Evolutionary conservation across 768 basidiomycete species (phyloP).

Genomic region (Tricholoma saponaceum): DNA sequence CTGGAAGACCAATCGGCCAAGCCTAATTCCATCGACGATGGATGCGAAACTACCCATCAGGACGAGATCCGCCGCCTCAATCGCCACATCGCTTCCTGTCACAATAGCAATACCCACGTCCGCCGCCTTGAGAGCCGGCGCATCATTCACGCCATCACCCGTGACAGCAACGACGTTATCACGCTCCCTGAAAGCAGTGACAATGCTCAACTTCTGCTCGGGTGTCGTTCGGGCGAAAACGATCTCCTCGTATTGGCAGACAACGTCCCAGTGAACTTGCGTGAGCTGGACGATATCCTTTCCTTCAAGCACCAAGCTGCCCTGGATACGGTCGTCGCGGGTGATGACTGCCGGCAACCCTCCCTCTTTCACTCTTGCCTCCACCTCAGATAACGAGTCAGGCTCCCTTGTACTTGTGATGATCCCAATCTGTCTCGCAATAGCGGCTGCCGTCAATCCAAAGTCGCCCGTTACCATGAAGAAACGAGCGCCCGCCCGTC

Average conservation of each 20-base stretch:
- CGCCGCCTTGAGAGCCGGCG: slow-evolving; percentile 45
- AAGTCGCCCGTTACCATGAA: slow-evolving; percentile 60
- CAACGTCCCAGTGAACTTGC: slow-evolving; percentile 35
- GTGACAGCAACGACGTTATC: slow-evolving; percentile 49
- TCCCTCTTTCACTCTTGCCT: slow-evolving; percentile 7
- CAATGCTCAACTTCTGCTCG: slow-evolving; percentile 55
- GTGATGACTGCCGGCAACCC: slow-evolving; percentile 3
- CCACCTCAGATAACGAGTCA: slow-evolving; percentile 8
- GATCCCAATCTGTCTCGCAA: slow-evolving; percentile 42
- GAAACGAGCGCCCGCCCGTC: slow-evolving; percentile 47
- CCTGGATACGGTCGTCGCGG: slow-evolving; percentile 30
- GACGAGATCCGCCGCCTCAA: slow-evolving; percentile 48
- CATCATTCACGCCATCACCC: slow-evolving; percentile 57
- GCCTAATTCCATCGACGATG: slow-evolving; percentile 52
- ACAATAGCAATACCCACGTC: slow-evolving; percentile 56
- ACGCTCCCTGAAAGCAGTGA: slow-evolving; percentile 45
- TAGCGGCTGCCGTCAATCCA: slow-evolving; percentile 47
- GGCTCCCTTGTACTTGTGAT: slow-evolving; percentile 29
- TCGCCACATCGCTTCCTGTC: slow-evolving; percentile 36
- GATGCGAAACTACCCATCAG: slow-evolving; percentile 57
- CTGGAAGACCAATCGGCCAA: slow-evolving; percentile 54
- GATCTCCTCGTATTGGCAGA: slow-evolving; percentile 36
- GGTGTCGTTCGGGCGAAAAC: slow-evolving; percentile 54
- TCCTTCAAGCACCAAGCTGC: slow-evolving; percentile 39
- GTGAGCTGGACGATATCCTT: slow-evolving; percentile 36